Evolutionary conservation across 2,329 filamentous ascomycete genomes (phyloP), one percentile per base, ranked within the genome.

Genomic region (Aspergillus sojae): DNA sequence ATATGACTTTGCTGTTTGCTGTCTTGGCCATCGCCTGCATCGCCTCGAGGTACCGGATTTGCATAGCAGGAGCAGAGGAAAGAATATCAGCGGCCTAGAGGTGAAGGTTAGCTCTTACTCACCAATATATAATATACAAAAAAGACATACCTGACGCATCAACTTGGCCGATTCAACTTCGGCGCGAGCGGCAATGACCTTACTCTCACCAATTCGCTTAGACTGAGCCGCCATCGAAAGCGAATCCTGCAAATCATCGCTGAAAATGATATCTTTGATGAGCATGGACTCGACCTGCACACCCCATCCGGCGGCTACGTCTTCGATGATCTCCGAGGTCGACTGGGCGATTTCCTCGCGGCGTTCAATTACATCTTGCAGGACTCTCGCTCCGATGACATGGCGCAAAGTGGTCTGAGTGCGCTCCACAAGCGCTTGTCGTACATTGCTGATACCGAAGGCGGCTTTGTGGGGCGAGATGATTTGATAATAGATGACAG

Each of bases 401-500:
- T 99, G 95, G 71, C 95, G 93, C 58, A 99, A 88, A 0, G 95
- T 99, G 48, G 95, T 99, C 83, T 99, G 95, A 1, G 95, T 99
- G 66, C 95, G 93, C 86, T 99, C 95, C 68, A 99, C 86, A 56
- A 99, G 91, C n/a, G 95, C 95, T 81, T 96, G 93, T 71, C 91
- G 91, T 65, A 99, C 91, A 78, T 98, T 95, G 80, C 90, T 86
- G 78, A 99, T 97, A 70, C 95, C 95, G 77, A 98, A 99, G 64
- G 95, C 94, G 63, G 94, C 93, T 82, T 96, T 97, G 86, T 98
- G 94, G 1, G 95, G 95, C 32, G 91, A 91, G 61, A 90, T 91
- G 75, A 99, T 94, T 85, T 97, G 94, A 84, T 99, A 99, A 86
- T 99, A 99, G 82, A 99, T 97, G 77, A 99, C 95, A 6, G 92